phyloP scores from a whole-genome alignment of 2,329 filamentous ascomycete species.

The Alternaria ethzedia region DNA sequence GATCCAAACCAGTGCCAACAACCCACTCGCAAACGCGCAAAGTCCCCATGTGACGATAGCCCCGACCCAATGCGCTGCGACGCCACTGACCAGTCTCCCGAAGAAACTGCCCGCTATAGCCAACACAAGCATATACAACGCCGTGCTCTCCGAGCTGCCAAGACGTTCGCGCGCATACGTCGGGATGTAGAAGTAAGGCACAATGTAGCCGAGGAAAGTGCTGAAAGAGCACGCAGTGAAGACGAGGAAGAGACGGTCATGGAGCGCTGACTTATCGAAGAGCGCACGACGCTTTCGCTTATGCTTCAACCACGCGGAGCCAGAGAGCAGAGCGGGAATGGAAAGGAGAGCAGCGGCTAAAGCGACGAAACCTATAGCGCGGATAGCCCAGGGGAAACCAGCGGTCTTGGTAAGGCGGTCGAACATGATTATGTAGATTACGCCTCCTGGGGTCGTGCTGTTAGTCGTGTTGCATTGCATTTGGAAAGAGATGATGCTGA shows the following conservation, averaged over 20 bases:
- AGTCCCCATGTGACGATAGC: slow-evolving; percentile 44
- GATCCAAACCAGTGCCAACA: slow-evolving; percentile 43
- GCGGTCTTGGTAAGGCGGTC: slow-evolving; percentile 32
- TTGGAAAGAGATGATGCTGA: neutral
- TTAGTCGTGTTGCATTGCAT: slow-evolving; percentile 5
- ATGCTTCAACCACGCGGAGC: slow-evolving; percentile 34
- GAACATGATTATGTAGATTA: slow-evolving; percentile 48
- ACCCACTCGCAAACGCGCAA: slow-evolving; percentile 36
- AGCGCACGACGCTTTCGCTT: slow-evolving; percentile 40
- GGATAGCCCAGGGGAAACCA: slow-evolving; percentile 47
- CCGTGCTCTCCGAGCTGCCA: slow-evolving; percentile 36
- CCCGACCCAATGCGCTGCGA: slow-evolving; percentile 42
- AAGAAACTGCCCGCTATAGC: slow-evolving; percentile 45
- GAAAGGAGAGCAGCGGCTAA: slow-evolving; percentile 39
- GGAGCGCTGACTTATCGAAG: slow-evolving; percentile 42
- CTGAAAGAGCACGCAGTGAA: slow-evolving; percentile 44
- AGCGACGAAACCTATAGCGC: slow-evolving; percentile 44
- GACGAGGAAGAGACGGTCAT: slow-evolving; percentile 43
- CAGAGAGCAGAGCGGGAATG: slow-evolving; percentile 44
- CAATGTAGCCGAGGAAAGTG: slow-evolving; percentile 47
- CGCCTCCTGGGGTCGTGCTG: slow-evolving; percentile 32
- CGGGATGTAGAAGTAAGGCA: slow-evolving; percentile 49
- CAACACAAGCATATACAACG: slow-evolving; percentile 43
- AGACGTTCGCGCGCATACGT: slow-evolving; percentile 42
- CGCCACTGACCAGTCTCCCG: slow-evolving; percentile 36